phyloP scores from a whole-genome alignment of 2,329 filamentous ascomycete genomes.

The Xylaria multiplex region DNA sequence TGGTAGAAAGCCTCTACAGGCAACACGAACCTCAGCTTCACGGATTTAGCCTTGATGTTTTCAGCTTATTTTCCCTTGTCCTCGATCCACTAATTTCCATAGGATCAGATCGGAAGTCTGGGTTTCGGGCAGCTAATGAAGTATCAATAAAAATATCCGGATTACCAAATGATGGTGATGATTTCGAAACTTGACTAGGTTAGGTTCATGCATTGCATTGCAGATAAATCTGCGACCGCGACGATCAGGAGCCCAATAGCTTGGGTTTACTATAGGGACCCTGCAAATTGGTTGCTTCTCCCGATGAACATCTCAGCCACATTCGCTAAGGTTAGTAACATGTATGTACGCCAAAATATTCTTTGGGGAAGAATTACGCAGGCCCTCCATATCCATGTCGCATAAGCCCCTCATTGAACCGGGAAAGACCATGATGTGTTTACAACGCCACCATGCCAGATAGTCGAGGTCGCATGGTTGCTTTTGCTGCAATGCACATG shows the following conservation, averaged over 20 bases:
- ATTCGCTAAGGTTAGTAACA: neutral
- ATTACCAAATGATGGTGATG: neutral
- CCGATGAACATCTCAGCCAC: neutral
- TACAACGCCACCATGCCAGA: conserved; percentile 8
- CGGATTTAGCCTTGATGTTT: neutral
- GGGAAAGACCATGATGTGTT: neutral
- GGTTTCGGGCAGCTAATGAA: neutral
- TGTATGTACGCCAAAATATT: neutral
- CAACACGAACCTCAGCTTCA: neutral
- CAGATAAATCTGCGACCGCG: conserved; percentile 1
- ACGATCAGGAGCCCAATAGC: conserved; percentile 10
- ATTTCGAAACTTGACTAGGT: neutral
- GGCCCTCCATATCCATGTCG: neutral
- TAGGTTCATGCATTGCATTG: conserved; percentile 12
- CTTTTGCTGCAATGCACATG: conserved; percentile 2
- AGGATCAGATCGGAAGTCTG: neutral
- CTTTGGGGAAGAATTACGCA: too few relatives aligned
- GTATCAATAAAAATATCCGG: neutral
- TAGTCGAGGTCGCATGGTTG: conserved; percentile 14
- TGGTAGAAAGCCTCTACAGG: too few relatives aligned
- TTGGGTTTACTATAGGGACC: neutral
- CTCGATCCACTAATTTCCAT: neutral
- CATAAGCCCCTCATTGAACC: conserved; percentile 5
- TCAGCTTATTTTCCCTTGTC: neutral
- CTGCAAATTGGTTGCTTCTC: conserved; percentile 1